Evolutionary conservation across 352 stramenopile species (phyloP), one percentile per base, ranked within the genome.

Genomic region (Globisporangium perplexum): DNA sequence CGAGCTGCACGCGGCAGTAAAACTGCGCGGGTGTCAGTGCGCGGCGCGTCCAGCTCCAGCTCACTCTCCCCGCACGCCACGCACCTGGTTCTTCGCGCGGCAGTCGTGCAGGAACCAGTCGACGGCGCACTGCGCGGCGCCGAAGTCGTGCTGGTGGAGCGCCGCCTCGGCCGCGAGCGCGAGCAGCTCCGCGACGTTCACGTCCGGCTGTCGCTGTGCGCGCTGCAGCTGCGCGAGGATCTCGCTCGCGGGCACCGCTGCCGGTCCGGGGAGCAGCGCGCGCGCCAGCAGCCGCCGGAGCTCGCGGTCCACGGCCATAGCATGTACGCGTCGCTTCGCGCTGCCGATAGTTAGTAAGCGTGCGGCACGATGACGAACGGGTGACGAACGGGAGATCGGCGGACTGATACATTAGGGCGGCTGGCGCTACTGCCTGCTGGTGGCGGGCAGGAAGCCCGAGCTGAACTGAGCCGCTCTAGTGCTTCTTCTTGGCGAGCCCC

Each of bases 401-500:
- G 18, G 26, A 30, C 26, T 2, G 26, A 30, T 30, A 18, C 36
- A 42, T 17, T 42, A 14, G 12, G 3, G 38, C 14, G 38, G 38
- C 38, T 43, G n/a, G n/a, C n/a, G n/a, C n/a, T n/a, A n/a, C n/a
- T n/a, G n/a, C n/a, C n/a, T n/a, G n/a, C n/a, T n/a, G n/a, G n/a
- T n/a, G n/a, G n/a, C n/a, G n/a, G n/a, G n/a, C n/a, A n/a, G n/a
- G n/a, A n/a, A n/a, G n/a, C n/a, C n/a, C n/a, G n/a, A n/a, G n/a
- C n/a, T n/a, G n/a, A n/a, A n/a, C n/a, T n/a, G n/a, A n/a, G n/a
- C n/a, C n/a, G n/a, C n/a, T n/a, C n/a, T 83, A 92, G 46, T 89
- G 74, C 66, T 96, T 96, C 78, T 93, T 93, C 68, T 98, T 98
- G 59, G 97, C 97, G 50, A 98, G 92, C 39, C 97, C 97, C 49